Base-by-base conservation (phyloP, 2,329 filamentous ascomycete genomes). In the Tolypocladium capitatum region DNA sequence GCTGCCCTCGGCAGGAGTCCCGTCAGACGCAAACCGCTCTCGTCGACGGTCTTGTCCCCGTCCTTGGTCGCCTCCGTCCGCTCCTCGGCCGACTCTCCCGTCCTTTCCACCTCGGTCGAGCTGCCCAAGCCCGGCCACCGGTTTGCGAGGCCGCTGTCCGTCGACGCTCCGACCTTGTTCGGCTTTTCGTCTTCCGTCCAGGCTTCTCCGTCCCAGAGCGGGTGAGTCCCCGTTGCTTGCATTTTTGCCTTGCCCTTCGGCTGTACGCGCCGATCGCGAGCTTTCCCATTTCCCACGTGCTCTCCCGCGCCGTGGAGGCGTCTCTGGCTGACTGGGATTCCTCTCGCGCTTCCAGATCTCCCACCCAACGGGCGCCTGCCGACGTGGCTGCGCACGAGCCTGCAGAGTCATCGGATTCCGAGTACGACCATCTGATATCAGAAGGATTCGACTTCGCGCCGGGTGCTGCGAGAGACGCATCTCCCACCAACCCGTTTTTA, bases 81-180 rank as follows among this genome's bases (percentile, higher is more conserved):
- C 13, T 47, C 45, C 31, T 43, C 47, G 34, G 40, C 50, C 46
- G 47, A 50, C 46, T 49, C 51, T 8, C 43, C 47, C 24, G 21
- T 46, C 14, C 52, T 48, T 13, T 43, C 58, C n/a, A 57, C 58
- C 10, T 62, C 64, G 34, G 60, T 65, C 46, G 67, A 70, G 50
- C 63, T 74, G 28, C 34, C 69, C 38, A 68, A 68, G 51, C 73
- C 75, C n/a, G 72, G 73, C 43, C 69, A 72, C 51, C 64, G 76
- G 45, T 78, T 76, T 58, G 68, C 69, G n/a, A 69, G 77, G 51
- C 71, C 73, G 31, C 74, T 65, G 55, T 74, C 76, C 14, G 60
- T 79, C 47, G 77, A 81, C 60, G 81, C 77, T 59, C 78, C 77
- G 51, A 80, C 76, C 31, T 64, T 81, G 44, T 81, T 81, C 71